Base-by-base conservation (phyloP, 257 asterid species). In the Eucommia ulmoides region DNA sequence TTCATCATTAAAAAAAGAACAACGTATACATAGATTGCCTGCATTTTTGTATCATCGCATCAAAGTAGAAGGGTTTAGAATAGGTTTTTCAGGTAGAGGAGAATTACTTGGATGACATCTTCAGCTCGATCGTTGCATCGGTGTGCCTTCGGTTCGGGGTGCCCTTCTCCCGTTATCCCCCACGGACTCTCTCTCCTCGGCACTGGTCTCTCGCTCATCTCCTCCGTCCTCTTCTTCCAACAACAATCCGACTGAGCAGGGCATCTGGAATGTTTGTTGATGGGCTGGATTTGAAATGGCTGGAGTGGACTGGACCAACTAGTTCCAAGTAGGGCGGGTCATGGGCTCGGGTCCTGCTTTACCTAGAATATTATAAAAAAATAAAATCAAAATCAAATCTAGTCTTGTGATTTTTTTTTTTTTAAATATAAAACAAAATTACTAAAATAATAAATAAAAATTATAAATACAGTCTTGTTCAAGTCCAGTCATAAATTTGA, bases 151-250 rank as follows among this genome's bases (percentile, higher is more conserved):
- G 94, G 88, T 61, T 86, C 71, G 42, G 66, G 71, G 65, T 74
- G 76, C 7, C 71, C 67, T 26, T 85, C 94, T 21, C 76, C 95
- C 0, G 96, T 54, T 48, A 58, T 41, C 1, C 94, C 96, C 96
- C 96, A 86, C 33, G 99, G 99, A 57, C 95, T 83, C 74, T 86
- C 95, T 67, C 96, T 86, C 65, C 96, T 66, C 4, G 96, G 96
- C 10, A 91, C 95, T 15, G 99, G 78, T 61, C 93, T 74, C 49
- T 77, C 92, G 45, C 99, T 86, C 99, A 91, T 89, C 56, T 65
- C n/a, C 58, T 51, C 29, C 63, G 58, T 53, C 38, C 54, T 50
- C 19, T 12, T 22, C n/a, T 22, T 3, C 18, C 38, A 29, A 12
- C 12, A 29, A 29, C 7, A 7, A 29, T 12, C 12, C 38, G n/a